Base-by-base conservation (phyloP, 495 filamentous ascomycete genomes). In the Podospora australis region DNA sequence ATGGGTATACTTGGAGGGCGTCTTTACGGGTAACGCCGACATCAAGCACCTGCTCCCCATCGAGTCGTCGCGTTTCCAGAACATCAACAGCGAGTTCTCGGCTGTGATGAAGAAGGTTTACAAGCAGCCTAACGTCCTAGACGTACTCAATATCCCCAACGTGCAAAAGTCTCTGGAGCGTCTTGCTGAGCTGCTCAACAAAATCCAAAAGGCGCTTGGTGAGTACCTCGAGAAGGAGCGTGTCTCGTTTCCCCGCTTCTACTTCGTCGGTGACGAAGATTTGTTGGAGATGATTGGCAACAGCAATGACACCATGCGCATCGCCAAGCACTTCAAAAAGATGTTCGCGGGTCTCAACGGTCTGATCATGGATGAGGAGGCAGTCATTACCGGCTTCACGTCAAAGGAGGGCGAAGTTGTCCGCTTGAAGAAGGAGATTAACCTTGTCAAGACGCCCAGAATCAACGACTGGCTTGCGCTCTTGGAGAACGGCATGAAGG, bases 261-360 rank as follows among this genome's bases (percentile, higher is more conserved):
- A 99, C 66, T 99, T 99, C 59, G 92, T 99, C 47, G 92, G 92
- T 64, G 92, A 99, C 57, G 92, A 99, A 66, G 92, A 99, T 66
- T 71, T 99, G 49, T 74, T 99, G n/a, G 92, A 99, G 67, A 99
- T 99, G 66, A 99, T 99, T 43, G 92, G 92, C 62, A 99, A 99
- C 66, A 95, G 90, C 67, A 96, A 95, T 57, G 92, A 99, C 57
- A 94, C 90, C 9, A 72, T 88, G 57, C 88, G 92, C 21, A 90
- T 99, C 49, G 86, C 91, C 38, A 97, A 97, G 65, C 92, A 99
- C 66, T 88, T 99, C 72, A 88, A 94, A 67, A 99, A 99, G 75
- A 99, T 99, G 92, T 99, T 99, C 71, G 92, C 92, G 46, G 92
- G 92, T 42, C 72, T 99, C 20, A 87, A 83, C 4, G 90, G 91